Base-by-base conservation (phyloP, 495 filamentous ascomycete genomes). In the Penicillium roqueforti region DNA sequence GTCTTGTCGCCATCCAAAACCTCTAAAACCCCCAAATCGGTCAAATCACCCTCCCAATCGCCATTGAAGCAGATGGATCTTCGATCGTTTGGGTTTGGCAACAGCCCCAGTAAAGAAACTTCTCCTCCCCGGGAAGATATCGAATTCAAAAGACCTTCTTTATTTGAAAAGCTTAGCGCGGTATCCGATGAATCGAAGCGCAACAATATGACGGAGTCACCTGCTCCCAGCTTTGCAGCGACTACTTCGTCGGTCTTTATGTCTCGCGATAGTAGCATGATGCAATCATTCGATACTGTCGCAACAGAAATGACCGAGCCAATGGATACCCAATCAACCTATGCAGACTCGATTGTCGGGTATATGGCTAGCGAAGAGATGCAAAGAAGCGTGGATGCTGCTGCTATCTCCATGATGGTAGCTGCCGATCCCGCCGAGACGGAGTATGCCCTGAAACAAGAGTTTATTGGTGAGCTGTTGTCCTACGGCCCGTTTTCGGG, bases 221-320 rank as follows among this genome's bases (percentile, higher is more conserved):
- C 5, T 6, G 25, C 32, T 16, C 60, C 40, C n/a, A 75, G 67
- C 23, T 72, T 73, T 28, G 54, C 67, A 13, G 69, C 68, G 3
- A 49, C 55, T 3, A 41, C 53, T 9, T 67, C 68, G 10, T 57
- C 37, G 14, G 26, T 66, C 8, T 57, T 63, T 11, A 43, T 63
- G 25, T 53, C 61, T 18, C 54, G 53, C 2, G 29, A 54, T 20
- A 36, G 29, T 14, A 38, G 39, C 5, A 20, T 67, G n/a, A 37
- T 55, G 4, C 60, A 55, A 3, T 74, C 72, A 3, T 76, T 75
- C 29, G 66, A 47, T 31, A 70, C 73, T 0, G 66, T 68, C 29
- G 51, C 65, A 7, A 72, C 69, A 0, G 65, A 69, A 16, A 53
- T 65, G 6, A 70, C 69, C 3, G 69, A 70, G 23, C 59, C 59